Conservation (phyloP, 805 yeast genomes). For the Ogataea corticis region DNA sequence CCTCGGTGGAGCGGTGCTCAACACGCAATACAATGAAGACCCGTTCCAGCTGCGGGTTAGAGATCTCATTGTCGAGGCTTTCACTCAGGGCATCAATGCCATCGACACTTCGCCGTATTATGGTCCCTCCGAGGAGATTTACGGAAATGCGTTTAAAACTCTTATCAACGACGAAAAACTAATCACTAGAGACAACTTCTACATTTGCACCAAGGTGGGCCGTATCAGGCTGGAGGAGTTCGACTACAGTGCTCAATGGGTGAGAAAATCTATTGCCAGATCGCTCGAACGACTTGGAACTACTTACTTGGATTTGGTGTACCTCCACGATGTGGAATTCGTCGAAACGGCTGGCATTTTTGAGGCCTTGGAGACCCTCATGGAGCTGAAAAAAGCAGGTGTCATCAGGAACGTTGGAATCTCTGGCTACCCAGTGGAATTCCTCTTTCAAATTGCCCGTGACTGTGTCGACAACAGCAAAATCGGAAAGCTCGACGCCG, state of each 20-base stretch:
- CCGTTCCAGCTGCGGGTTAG: constrained; percentile 61
- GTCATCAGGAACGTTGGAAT: constrained; percentile 66
- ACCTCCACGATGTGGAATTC: constrained; percentile 89
- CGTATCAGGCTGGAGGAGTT: constrained; percentile 67
- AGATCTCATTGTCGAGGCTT: constrained; percentile 59
- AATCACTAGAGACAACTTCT: constrained; percentile 61
- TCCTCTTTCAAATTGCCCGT: constrained; percentile 54
- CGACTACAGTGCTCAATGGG: constrained; percentile 65
- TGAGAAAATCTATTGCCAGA: constrained; percentile 62
- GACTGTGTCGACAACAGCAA: constrained; percentile 35
- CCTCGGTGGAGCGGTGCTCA: constrained; percentile 88
- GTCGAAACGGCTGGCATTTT: constrained; percentile 53
- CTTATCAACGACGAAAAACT: constrained; percentile 35
- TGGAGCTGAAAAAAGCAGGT: constrained; percentile 62
- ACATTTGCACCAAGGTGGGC: constrained; percentile 85
- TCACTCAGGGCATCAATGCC: constrained; percentile 68
- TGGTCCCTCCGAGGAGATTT: constrained; percentile 78
- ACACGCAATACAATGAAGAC: constrained; percentile 71
- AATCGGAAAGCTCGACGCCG: constrained; percentile 69
- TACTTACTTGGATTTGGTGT: constrained; percentile 73
- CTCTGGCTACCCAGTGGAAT: constrained; percentile 84
- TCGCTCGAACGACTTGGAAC: constrained; percentile 70
- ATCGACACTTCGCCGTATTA: constrained; percentile 93
- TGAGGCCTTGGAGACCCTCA: constrained; percentile 64
- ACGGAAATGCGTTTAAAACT: constrained; percentile 63